A percentile compares a stretch with the other conserved stretches of the same genome.
Evolutionary conservation across 1,284 basidiomycete genomes (phyloP).

Genomic region (Moniliella sp.): DNA sequence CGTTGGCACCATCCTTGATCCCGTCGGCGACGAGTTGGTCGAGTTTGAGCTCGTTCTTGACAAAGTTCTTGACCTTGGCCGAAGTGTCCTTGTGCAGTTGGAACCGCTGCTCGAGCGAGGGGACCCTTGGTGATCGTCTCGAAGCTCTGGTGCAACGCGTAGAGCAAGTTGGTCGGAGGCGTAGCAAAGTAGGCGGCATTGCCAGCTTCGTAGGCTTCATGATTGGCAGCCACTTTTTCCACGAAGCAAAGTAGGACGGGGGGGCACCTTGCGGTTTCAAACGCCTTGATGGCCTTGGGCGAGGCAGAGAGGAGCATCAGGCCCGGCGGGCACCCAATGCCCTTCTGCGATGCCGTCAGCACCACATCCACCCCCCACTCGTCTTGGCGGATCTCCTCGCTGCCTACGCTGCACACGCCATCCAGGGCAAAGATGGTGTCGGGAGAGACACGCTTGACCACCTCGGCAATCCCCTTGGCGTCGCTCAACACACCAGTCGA

Average conservation of each 20-base stretch:
- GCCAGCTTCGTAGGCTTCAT: constrained; percentile 32
- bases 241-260: constrained; percentile 62
- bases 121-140: constrained; percentile 44
- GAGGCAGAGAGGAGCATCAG: constrained; percentile 66
- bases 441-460: constrained; percentile 58
- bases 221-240: constrained; percentile 29
- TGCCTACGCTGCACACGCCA: constrained; percentile 82
- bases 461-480: constrained; percentile 53
- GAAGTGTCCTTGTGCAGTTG: constrained; percentile 53
- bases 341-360: constrained; percentile 77
- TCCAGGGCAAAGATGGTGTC: constrained; percentile 68
- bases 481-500: constrained; percentile 57
- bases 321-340: constrained; percentile 81
- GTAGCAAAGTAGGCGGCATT: constrained; percentile 26
- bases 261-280: constrained; percentile 50
- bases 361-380: constrained; percentile 81
- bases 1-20: constrained; percentile 28
- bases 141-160: constrained; percentile 65
- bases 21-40: constrained; percentile 26
- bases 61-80: constrained; percentile 50
- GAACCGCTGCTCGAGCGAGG: constrained; percentile 59
- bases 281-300: constrained; percentile 55
- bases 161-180: constrained; percentile 70
- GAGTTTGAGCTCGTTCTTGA: constrained; percentile 47
- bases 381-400: constrained; percentile 80